Evolutionary conservation across 257 asterid genomes (phyloP).

Genomic region (Solanum megistacrolobum): DNA sequence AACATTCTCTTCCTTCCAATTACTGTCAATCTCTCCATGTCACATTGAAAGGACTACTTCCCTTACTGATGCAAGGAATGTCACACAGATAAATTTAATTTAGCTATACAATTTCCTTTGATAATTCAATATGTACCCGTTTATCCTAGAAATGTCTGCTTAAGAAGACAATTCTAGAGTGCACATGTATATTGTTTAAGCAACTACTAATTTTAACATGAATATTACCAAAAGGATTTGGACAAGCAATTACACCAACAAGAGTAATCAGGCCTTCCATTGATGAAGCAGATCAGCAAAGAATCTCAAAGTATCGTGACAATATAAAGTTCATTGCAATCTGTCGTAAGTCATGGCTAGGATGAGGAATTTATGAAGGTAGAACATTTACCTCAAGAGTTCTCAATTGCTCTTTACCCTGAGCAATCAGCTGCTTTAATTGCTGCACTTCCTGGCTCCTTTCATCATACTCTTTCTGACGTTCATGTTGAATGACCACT

Average conservation of each 20-base stretch:
- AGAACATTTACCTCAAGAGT: constrained; percentile 52
- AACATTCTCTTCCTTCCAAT: neutral
- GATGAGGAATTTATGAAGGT: neutral
- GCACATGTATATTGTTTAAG: neutral
- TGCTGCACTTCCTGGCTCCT: constrained; percentile 56
- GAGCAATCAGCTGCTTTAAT: constrained; percentile 56
- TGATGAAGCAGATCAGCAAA: neutral
- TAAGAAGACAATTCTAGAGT: neutral
- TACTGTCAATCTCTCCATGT: neutral
- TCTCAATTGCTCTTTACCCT: constrained; percentile 57
- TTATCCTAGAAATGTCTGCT: neutral
- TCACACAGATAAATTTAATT: neutral
- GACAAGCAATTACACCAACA: neutral
- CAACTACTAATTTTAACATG: neutral
- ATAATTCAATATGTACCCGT: neutral
- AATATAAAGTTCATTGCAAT: neutral
- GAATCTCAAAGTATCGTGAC: neutral
- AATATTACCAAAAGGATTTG: neutral
- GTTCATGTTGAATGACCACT: constrained; percentile 70
- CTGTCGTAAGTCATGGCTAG: neutral
- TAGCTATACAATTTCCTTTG: neutral
- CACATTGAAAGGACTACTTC: neutral
- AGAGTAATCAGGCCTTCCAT: neutral
- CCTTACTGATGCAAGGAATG: neutral
- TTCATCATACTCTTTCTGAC: constrained; percentile 69